Conservation (phyloP, 108 stramenopile genomes). For the Stephanodiscus minutulus region DNA sequence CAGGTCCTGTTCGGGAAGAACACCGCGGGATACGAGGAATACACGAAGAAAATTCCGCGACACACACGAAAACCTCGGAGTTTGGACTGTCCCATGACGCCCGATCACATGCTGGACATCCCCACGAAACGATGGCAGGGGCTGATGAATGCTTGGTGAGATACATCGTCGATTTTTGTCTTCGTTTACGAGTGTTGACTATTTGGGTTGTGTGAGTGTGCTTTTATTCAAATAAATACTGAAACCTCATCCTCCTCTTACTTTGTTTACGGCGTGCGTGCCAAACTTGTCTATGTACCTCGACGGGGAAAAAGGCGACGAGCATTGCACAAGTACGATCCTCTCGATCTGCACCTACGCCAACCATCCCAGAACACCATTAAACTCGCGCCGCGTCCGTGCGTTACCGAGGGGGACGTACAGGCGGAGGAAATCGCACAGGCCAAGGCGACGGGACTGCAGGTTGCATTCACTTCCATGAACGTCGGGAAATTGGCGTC, state of each 20-base stretch:
- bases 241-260: background rate
- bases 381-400: slow-evolving; percentile 35
- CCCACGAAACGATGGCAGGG: slow-evolving; percentile 82
- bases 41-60: slow-evolving; percentile 62
- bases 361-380: slow-evolving; percentile 11
- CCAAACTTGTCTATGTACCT: slow-evolving; percentile 6
- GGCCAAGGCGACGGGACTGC: slow-evolving; percentile 43
- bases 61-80: slow-evolving; percentile 56
- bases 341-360: slow-evolving; percentile 50
- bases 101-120: slow-evolving; percentile 74
- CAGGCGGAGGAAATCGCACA: slow-evolving; percentile 36
- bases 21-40: slow-evolving; percentile 80
- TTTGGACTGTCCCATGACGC: slow-evolving; percentile 75
- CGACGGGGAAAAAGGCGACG: slow-evolving; percentile 46
- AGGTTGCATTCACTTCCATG: slow-evolving; percentile 46
- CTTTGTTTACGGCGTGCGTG: background rate
- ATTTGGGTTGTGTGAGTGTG: background rate
- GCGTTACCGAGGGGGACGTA: slow-evolving; percentile 23
- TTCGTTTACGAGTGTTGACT: slow-evolving; percentile 1
- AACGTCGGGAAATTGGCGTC: slow-evolving; percentile 24
- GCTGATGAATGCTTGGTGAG: slow-evolving; percentile 78
- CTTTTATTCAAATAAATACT: background rate
- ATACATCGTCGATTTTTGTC: slow-evolving; percentile 8
- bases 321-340: slow-evolving; percentile 82
- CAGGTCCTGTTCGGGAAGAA: slow-evolving; percentile 81